Base-by-base conservation (phyloP, 345 rosid species). In the Combretum micranthum region DNA sequence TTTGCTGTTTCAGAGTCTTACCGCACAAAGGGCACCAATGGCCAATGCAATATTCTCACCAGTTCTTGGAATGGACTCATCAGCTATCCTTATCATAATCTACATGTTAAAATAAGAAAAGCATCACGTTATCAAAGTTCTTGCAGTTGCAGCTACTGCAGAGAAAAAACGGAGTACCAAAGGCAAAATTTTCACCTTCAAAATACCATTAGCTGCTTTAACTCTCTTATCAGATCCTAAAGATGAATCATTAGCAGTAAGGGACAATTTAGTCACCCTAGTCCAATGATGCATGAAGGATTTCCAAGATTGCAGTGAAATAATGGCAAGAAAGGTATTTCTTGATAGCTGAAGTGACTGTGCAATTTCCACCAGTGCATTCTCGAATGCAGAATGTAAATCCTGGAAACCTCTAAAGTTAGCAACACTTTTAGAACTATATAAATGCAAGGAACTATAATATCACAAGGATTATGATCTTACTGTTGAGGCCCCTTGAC, bases 241-340 rank as follows among this genome's bases (percentile, higher is more conserved):
- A 19, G 78, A 62, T 15, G 75, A 57, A 44, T 51, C 70, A 70
- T 75, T 86, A 44, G 75, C 74, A 63, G 73, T 82, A 71, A 69
- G 57, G 60, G 72, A 73, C 69, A 74, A 59, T 23, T 78, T 61
- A 68, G 56, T 76, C 55, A 82, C 90, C 59, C 74, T 86, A 66
- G 88, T 71, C 98, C 98, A 91, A 46, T 85, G 88, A 43, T 60
- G 68, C 84, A 88, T 77, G 77, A 91, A 91, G 62, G 85, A 71
- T 80, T 79, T 88, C 88, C 95, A 84, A 21, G 98, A 91, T 78
- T 91, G 92, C 71, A 84, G 66, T 17, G 98, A 82, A 57, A 91
- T 80, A 66, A 91, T 86, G 1, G 92, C 92, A 60, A 88, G 66
- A 67, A 77, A 76, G 65, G 75, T 74, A 66, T 88, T 91, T 75